Evolutionary conservation across 2,329 filamentous ascomycete species (phyloP).

Genomic region (Clonostachys sp.): DNA sequence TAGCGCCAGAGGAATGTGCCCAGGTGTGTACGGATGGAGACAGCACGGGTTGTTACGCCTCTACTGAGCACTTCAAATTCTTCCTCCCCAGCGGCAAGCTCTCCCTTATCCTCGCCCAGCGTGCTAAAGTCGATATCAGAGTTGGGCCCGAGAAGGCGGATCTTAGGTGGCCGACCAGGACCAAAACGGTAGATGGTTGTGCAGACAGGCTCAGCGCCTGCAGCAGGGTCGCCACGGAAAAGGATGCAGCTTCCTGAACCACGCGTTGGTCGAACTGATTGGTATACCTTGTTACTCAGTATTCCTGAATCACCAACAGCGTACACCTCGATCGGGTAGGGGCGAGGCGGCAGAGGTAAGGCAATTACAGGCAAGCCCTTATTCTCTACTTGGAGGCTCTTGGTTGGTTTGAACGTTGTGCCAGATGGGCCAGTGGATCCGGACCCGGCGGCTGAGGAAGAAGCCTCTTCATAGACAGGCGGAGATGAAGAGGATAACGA

Average conservation of each 20-base stretch:
- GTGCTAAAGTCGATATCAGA: background rate
- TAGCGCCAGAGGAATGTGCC: conserved; percentile 55
- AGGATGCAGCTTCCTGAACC: conserved; percentile 44
- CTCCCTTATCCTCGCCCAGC: background rate
- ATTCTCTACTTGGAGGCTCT: conserved; percentile 43
- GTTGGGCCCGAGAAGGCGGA: conserved; percentile 19
- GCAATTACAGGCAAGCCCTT: conserved; percentile 35
- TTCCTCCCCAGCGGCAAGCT: conserved; percentile 8
- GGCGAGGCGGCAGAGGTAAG: conserved; percentile 29
- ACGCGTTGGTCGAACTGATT: conserved; percentile 41
- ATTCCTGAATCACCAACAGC: conserved; percentile 26
- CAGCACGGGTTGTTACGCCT: conserved; percentile 39
- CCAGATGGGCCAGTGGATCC: no score
- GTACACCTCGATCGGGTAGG: conserved; percentile 36
- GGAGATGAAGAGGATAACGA: conserved; percentile 16
- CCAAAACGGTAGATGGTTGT: conserved; percentile 54
- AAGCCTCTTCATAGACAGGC: conserved; percentile 13
- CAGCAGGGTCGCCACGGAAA: conserved; percentile 27
- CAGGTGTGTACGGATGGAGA: conserved; percentile 37
- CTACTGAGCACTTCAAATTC: conserved; percentile 19
- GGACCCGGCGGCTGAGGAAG: conserved; percentile 4
- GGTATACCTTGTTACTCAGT: conserved; percentile 37
- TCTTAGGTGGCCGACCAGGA: conserved; percentile 42
- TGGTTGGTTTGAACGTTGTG: conserved; percentile 31
- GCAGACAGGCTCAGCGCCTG: conserved; percentile 27